phyloP scores from a whole-genome alignment of 2,329 filamentous ascomycete genomes.

The Botrytis squamosa region DNA sequence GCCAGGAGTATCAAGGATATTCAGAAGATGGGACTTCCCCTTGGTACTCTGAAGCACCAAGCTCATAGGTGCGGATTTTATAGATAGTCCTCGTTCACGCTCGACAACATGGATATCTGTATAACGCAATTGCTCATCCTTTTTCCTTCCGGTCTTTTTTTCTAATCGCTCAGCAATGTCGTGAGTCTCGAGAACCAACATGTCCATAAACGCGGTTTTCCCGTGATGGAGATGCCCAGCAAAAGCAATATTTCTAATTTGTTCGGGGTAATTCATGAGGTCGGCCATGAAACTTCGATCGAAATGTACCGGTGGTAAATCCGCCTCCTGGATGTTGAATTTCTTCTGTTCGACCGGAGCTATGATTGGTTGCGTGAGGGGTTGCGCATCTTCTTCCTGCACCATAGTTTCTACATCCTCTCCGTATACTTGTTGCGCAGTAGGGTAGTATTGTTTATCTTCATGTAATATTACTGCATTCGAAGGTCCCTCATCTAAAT shows the following conservation, averaged over 20 bases:
- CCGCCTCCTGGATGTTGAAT: constrained; percentile 88
- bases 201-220: constrained; percentile 98
- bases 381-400: constrained; percentile 95
- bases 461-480: constrained; percentile 98
- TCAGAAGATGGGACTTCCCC: constrained; percentile 92
- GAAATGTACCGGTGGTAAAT: constrained; percentile 85
- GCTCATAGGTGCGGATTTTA: constrained; percentile 94
- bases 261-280: constrained; percentile 92
- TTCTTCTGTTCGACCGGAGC: constrained; percentile 92
- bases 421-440: constrained; percentile 94
- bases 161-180: constrained; percentile 78
- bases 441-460: constrained; percentile 99
- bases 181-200: constrained; percentile 94
- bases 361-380: constrained; percentile 88
- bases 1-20: constrained; percentile 92
- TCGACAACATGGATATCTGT: constrained; percentile 91
- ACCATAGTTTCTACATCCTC: constrained; percentile 92
- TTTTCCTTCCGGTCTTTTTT: constrained; percentile 74
- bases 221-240: constrained; percentile 95
- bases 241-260: constrained; percentile 88
- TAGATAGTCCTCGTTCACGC: constrained; percentile 82
- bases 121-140: constrained; percentile 89
- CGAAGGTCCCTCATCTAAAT: constrained; percentile 73
- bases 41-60: constrained; percentile 83
- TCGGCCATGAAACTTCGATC: constrained; percentile 92